phyloP scores from a whole-genome alignment of 129 eudicot species.

The Chrysanthemum makinoi region DNA sequence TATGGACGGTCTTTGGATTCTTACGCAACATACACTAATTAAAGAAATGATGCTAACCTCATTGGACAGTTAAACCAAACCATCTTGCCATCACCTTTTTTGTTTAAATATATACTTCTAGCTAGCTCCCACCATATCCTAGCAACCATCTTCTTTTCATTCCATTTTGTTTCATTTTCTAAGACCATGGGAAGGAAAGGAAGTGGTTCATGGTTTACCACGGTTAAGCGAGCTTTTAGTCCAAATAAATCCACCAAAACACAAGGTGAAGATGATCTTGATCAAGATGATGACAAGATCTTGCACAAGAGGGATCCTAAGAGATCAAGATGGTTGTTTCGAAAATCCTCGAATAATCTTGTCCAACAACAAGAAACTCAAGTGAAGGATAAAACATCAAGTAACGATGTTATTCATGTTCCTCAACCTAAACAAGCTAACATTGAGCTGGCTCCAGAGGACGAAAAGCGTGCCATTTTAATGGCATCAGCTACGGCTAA shows the following conservation, averaged over 20 bases:
- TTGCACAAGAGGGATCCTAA: conserved; percentile 65
- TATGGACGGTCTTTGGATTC: conserved; percentile 30
- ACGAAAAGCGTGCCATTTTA: conserved; percentile 53
- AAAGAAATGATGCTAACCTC: conserved; percentile 7
- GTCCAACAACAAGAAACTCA: conserved; percentile 22
- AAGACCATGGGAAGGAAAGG: conserved; percentile 56
- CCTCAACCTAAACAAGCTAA: conserved; percentile 2
- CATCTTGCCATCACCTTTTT: not conserved
- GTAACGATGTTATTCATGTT: not conserved
- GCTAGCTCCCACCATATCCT: not conserved
- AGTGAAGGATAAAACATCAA: conserved; percentile 14
- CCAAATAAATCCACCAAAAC: conserved; percentile 54
- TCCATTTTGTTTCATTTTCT: not conserved
- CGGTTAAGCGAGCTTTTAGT: conserved; percentile 69
- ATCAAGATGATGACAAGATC: conserved; percentile 44
- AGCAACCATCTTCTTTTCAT: not conserved
- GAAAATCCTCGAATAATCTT: conserved; percentile 39
- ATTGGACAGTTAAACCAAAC: conserved; percentile 18
- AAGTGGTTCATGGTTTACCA: conserved; percentile 68
- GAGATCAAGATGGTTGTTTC: conserved; percentile 70
- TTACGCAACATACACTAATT: conserved; percentile 10
- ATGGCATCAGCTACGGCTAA: conserved; percentile 56
- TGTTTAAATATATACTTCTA: conserved; percentile 3
- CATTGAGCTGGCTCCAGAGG: conserved; percentile 17
- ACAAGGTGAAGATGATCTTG: conserved; percentile 45